Evolutionary conservation across 768 basidiomycete genomes (phyloP).

Genomic region (Baorangia bicolor): DNA sequence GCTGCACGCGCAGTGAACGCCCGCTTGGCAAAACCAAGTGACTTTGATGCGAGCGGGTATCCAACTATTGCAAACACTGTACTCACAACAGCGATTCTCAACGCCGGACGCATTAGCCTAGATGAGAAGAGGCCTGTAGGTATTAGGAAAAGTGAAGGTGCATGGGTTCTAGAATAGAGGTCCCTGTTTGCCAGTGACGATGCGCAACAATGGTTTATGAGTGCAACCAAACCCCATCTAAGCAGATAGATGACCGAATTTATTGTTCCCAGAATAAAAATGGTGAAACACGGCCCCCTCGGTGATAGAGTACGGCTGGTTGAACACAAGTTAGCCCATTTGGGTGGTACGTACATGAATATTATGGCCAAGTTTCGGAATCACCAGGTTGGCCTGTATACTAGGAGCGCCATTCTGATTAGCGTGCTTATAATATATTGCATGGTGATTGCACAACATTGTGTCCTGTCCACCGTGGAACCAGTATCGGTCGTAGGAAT

Average conservation of each 20-base stretch:
- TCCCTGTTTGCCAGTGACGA: background rate
- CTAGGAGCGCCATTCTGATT: background rate
- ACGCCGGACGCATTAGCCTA: conserved; percentile 86
- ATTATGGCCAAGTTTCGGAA: background rate
- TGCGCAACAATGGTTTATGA: conserved; percentile 17
- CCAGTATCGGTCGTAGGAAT: background rate
- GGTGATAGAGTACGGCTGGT: background rate
- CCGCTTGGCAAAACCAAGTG: conserved; percentile 57
- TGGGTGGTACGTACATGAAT: background rate
- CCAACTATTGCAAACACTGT: conserved; percentile 91
- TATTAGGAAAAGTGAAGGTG: conserved; percentile 63
- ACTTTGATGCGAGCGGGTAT: conserved; percentile 77
- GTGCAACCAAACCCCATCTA: background rate
- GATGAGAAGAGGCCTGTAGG: conserved; percentile 86
- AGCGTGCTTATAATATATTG: background rate
- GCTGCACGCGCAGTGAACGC: conserved; percentile 79
- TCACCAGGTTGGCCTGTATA: background rate
- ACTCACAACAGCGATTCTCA: conserved; percentile 81
- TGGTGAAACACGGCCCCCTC: background rate
- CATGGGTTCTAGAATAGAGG: conserved; percentile 67
- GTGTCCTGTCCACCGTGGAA: background rate
- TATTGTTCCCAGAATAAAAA: conserved; percentile 1
- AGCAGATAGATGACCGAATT: background rate
- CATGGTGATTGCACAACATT: background rate
- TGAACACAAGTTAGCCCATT: background rate